These are phyloP conservation scores for Fusarium sp. DNA, from an alignment of 2,329 filamentous ascomycete species.

Conservation along the genomic window DNA sequence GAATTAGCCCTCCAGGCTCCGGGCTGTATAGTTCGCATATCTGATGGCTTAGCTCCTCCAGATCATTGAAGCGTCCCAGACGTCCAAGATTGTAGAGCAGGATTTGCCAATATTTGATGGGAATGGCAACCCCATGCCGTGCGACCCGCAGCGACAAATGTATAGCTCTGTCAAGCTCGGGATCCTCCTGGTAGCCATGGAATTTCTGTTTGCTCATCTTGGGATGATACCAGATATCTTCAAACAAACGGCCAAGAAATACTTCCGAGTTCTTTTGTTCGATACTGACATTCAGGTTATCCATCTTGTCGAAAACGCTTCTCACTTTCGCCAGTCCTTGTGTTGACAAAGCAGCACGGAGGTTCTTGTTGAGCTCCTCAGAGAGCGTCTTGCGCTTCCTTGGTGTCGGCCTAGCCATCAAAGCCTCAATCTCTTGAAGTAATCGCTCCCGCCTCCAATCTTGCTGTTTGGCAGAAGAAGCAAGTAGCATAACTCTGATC, in stretches of 20 bases:
- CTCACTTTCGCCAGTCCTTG: conserved; percentile 42
- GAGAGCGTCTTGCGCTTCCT: conserved; percentile 38
- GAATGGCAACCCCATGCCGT: conserved; percentile 52
- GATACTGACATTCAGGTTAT: conserved; percentile 47
- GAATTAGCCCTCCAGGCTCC: conserved; percentile 52
- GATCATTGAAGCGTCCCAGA: conserved; percentile 58
- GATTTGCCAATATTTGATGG: conserved; percentile 57
- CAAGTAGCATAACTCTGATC: conserved; percentile 56
- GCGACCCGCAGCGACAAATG: conserved; percentile 48
- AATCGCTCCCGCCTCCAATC: conserved; percentile 59
- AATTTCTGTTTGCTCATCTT: conserved; percentile 25
- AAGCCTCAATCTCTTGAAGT: conserved; percentile 57
- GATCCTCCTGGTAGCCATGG: conserved; percentile 32
- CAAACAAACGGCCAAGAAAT: conserved; percentile 47
- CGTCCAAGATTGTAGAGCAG: conserved; percentile 60
- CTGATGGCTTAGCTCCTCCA: conserved; percentile 59
- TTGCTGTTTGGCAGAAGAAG: conserved; percentile 46
- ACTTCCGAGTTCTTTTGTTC: conserved; percentile 46
- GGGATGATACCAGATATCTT: conserved; percentile 48
- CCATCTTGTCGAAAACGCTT: conserved; percentile 51
- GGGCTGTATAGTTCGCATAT: conserved; percentile 56
- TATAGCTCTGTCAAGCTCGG: conserved; percentile 50
- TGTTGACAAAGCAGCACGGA: conserved; percentile 23
- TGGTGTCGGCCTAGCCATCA: conserved; percentile 6
- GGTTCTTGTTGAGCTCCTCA: conserved; percentile 43